Conservation (phyloP, 345 rosid genomes). For the Xanthoceras sorbifolium region DNA sequence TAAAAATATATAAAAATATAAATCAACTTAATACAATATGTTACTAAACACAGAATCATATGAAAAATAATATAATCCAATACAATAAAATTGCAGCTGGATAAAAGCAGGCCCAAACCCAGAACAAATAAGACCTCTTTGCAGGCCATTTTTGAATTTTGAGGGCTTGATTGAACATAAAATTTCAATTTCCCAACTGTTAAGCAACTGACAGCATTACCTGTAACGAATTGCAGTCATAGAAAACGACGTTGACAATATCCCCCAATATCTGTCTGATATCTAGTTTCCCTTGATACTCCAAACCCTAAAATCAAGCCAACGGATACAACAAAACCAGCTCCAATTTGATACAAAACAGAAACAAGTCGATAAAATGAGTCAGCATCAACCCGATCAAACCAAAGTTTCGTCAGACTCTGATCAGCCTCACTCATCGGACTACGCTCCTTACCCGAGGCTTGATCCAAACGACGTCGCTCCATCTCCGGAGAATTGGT, state of each 20-base stretch:
- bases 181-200: too few relatives aligned
- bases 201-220: too few relatives aligned
- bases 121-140: too few relatives aligned
- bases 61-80: too few relatives aligned
- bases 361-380: slow-evolving; percentile 1
- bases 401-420: slow-evolving; percentile 23
- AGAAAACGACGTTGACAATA: neutral
- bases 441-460: slow-evolving; percentile 90
- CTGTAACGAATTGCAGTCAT: too few relatives aligned
- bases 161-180: too few relatives aligned
- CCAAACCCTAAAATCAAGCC: neutral
- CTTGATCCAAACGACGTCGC: slow-evolving; percentile 75
- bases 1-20: too few relatives aligned
- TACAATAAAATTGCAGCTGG: too few relatives aligned
- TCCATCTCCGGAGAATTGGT: slow-evolving; percentile 55
- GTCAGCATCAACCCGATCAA: slow-evolving; percentile 18
- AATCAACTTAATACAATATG: too few relatives aligned
- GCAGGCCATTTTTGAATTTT: too few relatives aligned
- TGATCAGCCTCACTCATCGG: slow-evolving; percentile 49
- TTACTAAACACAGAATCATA: too few relatives aligned
- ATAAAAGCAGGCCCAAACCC: too few relatives aligned
- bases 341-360: neutral
- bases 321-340: neutral
- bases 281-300: neutral
- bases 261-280: neutral